Conservation (phyloP, 2,329 filamentous ascomycete species). For the Stemphylium vesicarium region DNA sequence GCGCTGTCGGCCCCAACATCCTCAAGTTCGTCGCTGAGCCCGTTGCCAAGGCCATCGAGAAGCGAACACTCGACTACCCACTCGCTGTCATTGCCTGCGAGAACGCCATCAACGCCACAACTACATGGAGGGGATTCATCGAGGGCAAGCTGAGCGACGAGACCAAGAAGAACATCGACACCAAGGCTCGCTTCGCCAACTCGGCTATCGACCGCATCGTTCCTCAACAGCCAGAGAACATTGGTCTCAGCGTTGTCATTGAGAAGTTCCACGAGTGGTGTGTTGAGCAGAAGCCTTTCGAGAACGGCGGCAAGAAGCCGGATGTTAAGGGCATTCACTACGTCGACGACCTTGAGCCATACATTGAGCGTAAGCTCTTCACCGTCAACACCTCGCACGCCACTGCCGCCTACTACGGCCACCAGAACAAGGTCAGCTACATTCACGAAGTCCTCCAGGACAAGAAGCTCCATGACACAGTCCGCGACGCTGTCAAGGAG, state of each 20-base stretch:
- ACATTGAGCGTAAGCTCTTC: slow-evolving; percentile 99
- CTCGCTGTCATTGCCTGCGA: slow-evolving; percentile 96
- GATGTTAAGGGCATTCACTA: slow-evolving; percentile 88
- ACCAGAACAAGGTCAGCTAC: slow-evolving; percentile 82
- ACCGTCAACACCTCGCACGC: slow-evolving; percentile 99
- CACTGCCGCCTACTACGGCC: slow-evolving; percentile 93
- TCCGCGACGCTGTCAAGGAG: slow-evolving; percentile 80
- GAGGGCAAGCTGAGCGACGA: slow-evolving; percentile 72
- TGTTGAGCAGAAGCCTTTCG: slow-evolving; percentile 85
- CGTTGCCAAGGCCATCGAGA: slow-evolving; percentile 91
- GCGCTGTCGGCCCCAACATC: slow-evolving; percentile 94
- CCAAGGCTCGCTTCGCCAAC: slow-evolving; percentile 90
- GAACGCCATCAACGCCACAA: slow-evolving; percentile 94
- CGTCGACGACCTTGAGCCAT: slow-evolving; percentile 89
- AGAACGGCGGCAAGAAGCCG: slow-evolving; percentile 69
- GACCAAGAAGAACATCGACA: slow-evolving; percentile 70
- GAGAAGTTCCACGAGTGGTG: slow-evolving; percentile 99
- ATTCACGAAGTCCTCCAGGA: slow-evolving; percentile 90
- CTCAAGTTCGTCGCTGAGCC: slow-evolving; percentile 95
- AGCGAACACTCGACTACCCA: slow-evolving; percentile 69
- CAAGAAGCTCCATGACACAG: slow-evolving; percentile 77
- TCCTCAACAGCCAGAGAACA: slow-evolving; percentile 80
- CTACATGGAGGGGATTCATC: slow-evolving; percentile 83
- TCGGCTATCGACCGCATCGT: slow-evolving; percentile 98
- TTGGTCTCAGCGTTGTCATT: slow-evolving; percentile 88